A percentile compares a stretch with the other conserved stretches of the same genome.
These are phyloP conservation scores for Euphorbia lathyris DNA, from an alignment of 345 rosid species.

Conservation along the genomic window DNA sequence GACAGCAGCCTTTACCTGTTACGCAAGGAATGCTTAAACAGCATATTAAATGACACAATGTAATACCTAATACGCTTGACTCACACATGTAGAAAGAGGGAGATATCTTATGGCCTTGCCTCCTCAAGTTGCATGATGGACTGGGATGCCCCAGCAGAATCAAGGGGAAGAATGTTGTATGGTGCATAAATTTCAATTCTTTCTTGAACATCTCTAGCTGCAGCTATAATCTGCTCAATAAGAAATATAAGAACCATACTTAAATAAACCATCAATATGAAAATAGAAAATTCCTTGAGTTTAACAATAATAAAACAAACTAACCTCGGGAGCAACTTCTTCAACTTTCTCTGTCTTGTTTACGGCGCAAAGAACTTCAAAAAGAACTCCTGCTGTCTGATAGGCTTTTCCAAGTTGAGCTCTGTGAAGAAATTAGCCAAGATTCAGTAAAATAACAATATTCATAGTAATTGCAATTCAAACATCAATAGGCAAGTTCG, in stretches of 20 bases:
- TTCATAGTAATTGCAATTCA: background rate
- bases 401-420: conserved; percentile 99
- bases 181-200: conserved; percentile 96
- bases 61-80: background rate
- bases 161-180: conserved; percentile 92
- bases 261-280: background rate
- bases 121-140: conserved; percentile 93
- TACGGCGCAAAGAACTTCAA: conserved; percentile 96
- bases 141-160: conserved; percentile 92
- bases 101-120: conserved; percentile 35
- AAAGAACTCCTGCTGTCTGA: conserved; percentile 97
- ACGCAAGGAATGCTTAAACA: conserved; percentile 12
- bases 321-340: conserved; percentile 99
- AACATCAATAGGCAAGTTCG: background rate
- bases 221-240: conserved; percentile 78
- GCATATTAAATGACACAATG: conserved; percentile 13
- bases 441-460: background rate
- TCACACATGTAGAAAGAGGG: conserved; percentile 11
- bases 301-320: conserved; percentile 13
- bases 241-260: conserved; percentile 4
- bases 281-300: background rate
- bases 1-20: conserved; percentile 92
- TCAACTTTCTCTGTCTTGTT: conserved; percentile 97
- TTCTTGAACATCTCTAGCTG: conserved; percentile 97
- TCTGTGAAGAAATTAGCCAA: conserved; percentile 41